Conservation (phyloP, 2,329 filamentous ascomycete genomes). For the Davidsoniella australis region DNA sequence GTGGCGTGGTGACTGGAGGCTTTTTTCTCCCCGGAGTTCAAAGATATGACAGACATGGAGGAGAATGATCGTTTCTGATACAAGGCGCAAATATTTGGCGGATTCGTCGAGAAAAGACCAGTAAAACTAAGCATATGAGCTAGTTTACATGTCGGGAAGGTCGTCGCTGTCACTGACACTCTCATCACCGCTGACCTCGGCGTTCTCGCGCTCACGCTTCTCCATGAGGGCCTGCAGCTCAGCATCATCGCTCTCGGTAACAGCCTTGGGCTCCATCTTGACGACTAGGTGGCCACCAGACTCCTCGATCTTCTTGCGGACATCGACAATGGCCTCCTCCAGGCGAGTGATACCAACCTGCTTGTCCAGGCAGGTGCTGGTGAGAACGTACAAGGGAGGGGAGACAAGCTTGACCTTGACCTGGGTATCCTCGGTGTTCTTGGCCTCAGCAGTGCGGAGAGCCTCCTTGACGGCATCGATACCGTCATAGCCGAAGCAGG, state of each 20-base stretch:
- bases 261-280: conserved; percentile 98
- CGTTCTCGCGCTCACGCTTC: conserved; percentile 95
- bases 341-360: conserved; percentile 64
- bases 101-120: conserved; percentile 4
- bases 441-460: conserved; percentile 75
- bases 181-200: conserved; percentile 94
- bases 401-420: conserved; percentile 99
- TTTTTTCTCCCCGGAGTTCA: too few relatives aligned
- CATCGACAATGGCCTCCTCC: conserved; percentile 78
- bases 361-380: conserved; percentile 92
- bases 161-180: conserved; percentile 92
- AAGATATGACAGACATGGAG: too few relatives aligned
- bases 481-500: conserved; percentile 88
- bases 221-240: conserved; percentile 97
- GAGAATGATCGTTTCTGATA: not conserved
- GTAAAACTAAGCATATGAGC: not conserved
- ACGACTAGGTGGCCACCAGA: conserved; percentile 68
- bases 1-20: too few relatives aligned
- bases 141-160: conserved; percentile 11
- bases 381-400: conserved; percentile 89
- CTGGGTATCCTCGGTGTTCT: conserved; percentile 81
- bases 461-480: conserved; percentile 96
- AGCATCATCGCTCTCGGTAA: conserved; percentile 95
- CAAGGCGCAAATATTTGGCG: not conserved
- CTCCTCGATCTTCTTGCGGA: conserved; percentile 61